Evolutionary conservation across 2,329 filamentous ascomycete species (phyloP).

Genomic region (Mollisia scopiformis): DNA sequence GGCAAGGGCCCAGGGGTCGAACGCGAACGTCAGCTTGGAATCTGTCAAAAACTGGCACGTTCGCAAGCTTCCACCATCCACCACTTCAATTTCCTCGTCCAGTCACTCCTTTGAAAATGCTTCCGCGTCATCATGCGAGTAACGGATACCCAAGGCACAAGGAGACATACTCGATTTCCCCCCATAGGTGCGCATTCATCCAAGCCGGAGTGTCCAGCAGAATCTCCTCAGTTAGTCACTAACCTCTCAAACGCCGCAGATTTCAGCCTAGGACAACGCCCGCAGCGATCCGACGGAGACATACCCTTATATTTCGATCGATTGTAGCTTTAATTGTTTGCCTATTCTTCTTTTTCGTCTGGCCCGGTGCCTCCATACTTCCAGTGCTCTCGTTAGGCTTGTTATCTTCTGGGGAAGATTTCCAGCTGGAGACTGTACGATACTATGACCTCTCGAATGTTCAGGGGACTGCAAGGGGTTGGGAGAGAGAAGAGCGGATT

Average conservation of each 20-base stretch:
- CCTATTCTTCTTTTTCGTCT: constrained; percentile 74
- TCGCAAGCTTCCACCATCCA: constrained; percentile 13
- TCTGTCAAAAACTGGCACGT: constrained; percentile 26
- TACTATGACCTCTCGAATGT: constrained; percentile 96
- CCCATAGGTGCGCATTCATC: constrained; percentile 70
- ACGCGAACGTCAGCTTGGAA: constrained; percentile 28
- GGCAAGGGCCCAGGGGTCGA: constrained; percentile 28
- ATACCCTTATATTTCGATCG: constrained; percentile 72
- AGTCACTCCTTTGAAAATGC: constrained; percentile 59
- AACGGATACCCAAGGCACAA: constrained; percentile 78
- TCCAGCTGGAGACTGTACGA: constrained; percentile 90
- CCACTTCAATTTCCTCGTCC: not conserved
- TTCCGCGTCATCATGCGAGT: constrained; percentile 78
- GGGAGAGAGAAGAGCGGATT: constrained; percentile 95
- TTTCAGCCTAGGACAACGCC: constrained; percentile 84
- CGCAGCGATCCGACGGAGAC: constrained; percentile 70
- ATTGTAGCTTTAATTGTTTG: constrained; percentile 60
- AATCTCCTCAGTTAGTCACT: constrained; percentile 8
- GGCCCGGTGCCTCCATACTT: constrained; percentile 65
- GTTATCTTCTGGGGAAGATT: constrained; percentile 66
- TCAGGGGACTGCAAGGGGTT: constrained; percentile 87
- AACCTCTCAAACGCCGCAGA: constrained; percentile 48
- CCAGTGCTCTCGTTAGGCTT: constrained; percentile 72
- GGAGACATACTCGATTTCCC: constrained; percentile 81
- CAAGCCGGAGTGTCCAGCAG: constrained; percentile 17